Base-by-base conservation (phyloP, 257 asterid genomes). In the Salvia miltiorrhiza region DNA sequence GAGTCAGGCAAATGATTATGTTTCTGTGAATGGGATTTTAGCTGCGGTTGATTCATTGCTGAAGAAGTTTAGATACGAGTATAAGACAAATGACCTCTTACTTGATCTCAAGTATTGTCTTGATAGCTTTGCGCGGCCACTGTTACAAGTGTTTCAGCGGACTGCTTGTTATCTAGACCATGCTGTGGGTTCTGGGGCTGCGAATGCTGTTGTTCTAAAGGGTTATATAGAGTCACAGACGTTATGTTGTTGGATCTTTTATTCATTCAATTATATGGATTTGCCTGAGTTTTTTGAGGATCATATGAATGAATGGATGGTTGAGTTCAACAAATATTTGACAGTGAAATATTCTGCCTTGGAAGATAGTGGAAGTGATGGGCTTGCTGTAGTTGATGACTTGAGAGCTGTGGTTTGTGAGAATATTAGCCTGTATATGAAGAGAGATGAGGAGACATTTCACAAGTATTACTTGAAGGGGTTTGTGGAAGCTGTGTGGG, bases 221-320 rank as follows among this genome's bases (percentile, higher is more conserved):
- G 88, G 79, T 7, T 89, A 81, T 77, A 73, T 94, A 32, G 97
- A 91, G 78, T 83, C 97, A 4, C 97, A 89, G 84, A 86, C 89
- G 83, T 45, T 89, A 76, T 94, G 97, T 65, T 94, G 99, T 77
- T 80, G 90, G 77, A 83, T 91, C 20, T 91, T 94, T 73, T 81
- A 78, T 79, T 94, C 97, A 3, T 76, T 94, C 65, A 90, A 89
- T 74, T 89, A 80, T 75, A 81, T 83, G 80, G 96, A 87, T 61
- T 70, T 86, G 79, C 97, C 93, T 0, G 95, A 89, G 84, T 89
- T 89, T 78, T 94, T 90, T 53, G 97, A 91, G 88, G 95, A 89
- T 65, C 93, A 88, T 74, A 82, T 94, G 95, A 83, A 76, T 66
- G 97, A 87, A 72, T 94, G 99, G 97, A 85, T 94, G 99, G 45